Evolutionary conservation across 2,329 filamentous ascomycete genomes (phyloP).

Genomic region (Colletotrichum sp.): DNA sequence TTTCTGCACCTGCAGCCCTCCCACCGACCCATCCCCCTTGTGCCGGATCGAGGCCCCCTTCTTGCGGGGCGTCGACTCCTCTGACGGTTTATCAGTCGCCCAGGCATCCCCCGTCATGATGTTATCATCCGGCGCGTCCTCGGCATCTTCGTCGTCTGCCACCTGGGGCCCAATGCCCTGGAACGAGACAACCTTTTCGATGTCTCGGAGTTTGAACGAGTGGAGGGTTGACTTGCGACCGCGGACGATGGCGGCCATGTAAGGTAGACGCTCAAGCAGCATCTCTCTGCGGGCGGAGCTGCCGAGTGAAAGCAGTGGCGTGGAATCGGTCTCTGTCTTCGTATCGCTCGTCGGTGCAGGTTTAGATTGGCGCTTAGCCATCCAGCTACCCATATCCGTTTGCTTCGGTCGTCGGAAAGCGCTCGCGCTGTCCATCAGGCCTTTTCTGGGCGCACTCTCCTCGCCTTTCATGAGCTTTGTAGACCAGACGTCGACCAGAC

Average conservation of each 20-base stretch:
- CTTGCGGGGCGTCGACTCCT: constrained; percentile 57
- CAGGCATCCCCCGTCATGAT: constrained; percentile 50
- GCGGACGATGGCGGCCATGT: constrained; percentile 72
- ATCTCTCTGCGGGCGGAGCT: constrained; percentile 73
- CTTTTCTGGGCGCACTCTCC: constrained; percentile 35
- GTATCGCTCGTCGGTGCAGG: not conserved
- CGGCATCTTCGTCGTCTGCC: constrained; percentile 49
- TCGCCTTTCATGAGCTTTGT: constrained; percentile 63
- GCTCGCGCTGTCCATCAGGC: constrained; percentile 49
- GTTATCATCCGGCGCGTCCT: constrained; percentile 44
- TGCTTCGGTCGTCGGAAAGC: constrained; percentile 51
- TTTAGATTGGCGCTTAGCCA: constrained; percentile 22
- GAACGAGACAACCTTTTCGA: constrained; percentile 73
- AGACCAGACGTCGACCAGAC: constrained; percentile 72
- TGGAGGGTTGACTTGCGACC: constrained; percentile 38
- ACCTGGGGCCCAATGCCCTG: constrained; percentile 56
- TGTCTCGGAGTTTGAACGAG: constrained; percentile 52
- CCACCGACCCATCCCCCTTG: constrained; percentile 34
- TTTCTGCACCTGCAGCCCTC: constrained; percentile 61
- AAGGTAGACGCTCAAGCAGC: constrained; percentile 85
- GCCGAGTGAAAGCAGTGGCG: constrained; percentile 62
- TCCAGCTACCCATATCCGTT: constrained; percentile 28
- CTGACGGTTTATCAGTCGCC: constrained; percentile 65
- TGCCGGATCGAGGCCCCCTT: constrained; percentile 42
- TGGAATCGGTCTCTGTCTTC: constrained; percentile 18